Percentiles rank a stretch among this genome's conserved stretches.
These are phyloP conservation scores for Eragrostis nindensis DNA, from an alignment of 176 grass and related monocot genomes.

Conservation along the genomic window DNA sequence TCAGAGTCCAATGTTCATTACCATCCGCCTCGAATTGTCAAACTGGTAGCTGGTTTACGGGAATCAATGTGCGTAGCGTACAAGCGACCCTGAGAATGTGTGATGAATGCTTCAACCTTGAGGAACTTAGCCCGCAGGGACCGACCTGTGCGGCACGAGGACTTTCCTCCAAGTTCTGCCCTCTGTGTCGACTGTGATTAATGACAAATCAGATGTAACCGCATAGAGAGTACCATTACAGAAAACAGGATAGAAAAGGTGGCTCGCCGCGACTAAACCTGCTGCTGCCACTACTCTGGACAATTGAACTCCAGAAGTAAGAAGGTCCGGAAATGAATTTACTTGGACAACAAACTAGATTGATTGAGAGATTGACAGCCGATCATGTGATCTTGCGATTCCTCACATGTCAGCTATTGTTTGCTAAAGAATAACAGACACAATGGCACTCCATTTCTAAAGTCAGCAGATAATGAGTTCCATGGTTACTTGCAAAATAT, in stretches of 20 bases:
- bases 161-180: constrained; percentile 11
- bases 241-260: background rate
- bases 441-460: too few species aligned
- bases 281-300: too few species aligned
- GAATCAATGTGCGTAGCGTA: background rate
- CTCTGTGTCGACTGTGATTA: constrained; percentile 4
- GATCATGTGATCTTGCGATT: too few species aligned
- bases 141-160: background rate
- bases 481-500: too few species aligned
- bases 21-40: background rate
- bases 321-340: too few species aligned
- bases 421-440: too few species aligned
- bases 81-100: background rate
- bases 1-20: background rate
- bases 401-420: too few species aligned
- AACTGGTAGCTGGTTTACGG: background rate
- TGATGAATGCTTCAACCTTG: background rate
- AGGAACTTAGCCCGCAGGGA: background rate
- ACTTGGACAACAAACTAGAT: too few species aligned
- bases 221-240: constrained; percentile 3
- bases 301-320: too few species aligned
- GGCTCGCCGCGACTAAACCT: too few species aligned
- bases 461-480: too few species aligned
- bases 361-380: too few species aligned
- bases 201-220: background rate